phyloP scores from a whole-genome alignment of 164 flowering plant species.

The Nymphaea colorata region DNA sequence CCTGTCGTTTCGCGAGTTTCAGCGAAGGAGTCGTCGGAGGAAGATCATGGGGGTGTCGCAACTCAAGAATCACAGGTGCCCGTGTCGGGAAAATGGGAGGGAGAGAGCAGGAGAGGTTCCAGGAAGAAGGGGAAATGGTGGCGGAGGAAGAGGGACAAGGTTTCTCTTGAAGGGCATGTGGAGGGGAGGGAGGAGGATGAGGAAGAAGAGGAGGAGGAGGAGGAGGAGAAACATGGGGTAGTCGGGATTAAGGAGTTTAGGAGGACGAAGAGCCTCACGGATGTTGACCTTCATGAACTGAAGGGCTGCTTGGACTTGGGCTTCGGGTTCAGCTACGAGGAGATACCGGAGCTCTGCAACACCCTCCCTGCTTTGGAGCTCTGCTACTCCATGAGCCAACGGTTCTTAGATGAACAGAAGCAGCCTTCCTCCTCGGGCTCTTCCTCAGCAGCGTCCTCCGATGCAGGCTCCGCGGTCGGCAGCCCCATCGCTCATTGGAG shows the following conservation, averaged over 20 bases:
- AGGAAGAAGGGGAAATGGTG: conserved; percentile 8
- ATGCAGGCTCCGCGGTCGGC: conserved; percentile 12
- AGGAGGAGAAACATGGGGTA: neutral
- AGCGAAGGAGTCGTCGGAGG: neutral
- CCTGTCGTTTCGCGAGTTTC: neutral
- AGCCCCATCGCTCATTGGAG: conserved; percentile 70
- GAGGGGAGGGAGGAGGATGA: conserved; percentile 38
- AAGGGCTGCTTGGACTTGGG: conserved; percentile 88
- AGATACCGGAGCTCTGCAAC: conserved; percentile 82
- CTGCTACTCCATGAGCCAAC: conserved; percentile 82
- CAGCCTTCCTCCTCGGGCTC: conserved; percentile 24
- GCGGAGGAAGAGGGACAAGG: conserved; percentile 46
- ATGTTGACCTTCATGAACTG: conserved; percentile 67
- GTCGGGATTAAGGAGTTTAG: conserved; percentile 9
- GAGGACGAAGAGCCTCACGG: conserved; percentile 68
- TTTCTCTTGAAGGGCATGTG: conserved; percentile 63
- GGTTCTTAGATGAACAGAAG: conserved; percentile 51
- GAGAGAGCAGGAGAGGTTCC: neutral
- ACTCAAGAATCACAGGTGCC: neutral
- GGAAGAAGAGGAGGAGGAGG: neutral
- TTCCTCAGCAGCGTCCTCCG: conserved; percentile 3
- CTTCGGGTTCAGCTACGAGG: conserved; percentile 66
- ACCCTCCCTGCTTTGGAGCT: conserved; percentile 87
- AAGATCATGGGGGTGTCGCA: neutral
- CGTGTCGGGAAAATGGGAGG: neutral